phyloP scores from a whole-genome alignment of 768 basidiomycete genomes.

The Xerocomus potaroensis region DNA sequence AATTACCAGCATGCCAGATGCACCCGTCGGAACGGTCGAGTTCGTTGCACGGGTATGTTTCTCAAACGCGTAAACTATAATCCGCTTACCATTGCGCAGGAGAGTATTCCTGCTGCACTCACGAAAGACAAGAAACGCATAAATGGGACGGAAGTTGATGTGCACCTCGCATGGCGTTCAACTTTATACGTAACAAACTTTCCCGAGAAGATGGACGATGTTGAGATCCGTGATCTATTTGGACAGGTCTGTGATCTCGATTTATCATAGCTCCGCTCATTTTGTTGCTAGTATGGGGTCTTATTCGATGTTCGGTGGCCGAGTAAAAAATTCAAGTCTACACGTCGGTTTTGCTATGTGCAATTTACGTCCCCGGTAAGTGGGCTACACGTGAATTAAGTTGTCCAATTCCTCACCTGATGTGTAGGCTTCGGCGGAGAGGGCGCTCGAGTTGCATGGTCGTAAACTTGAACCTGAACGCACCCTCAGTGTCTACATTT shows the following conservation, averaged over 20 bases:
- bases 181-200: conserved; percentile 97
- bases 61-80: background rate
- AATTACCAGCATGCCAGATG: conserved; percentile 54
- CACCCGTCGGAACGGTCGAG: conserved; percentile 82
- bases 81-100: conserved; percentile 38
- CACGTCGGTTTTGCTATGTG: conserved; percentile 90
- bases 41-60: conserved; percentile 55
- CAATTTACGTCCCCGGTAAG: conserved; percentile 84
- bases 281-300: conserved; percentile 64
- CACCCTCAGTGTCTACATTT: conserved; percentile 73
- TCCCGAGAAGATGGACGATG: conserved; percentile 79
- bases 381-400: conserved; percentile 4
- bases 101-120: conserved; percentile 77
- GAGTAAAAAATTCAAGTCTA: conserved; percentile 91
- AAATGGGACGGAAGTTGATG: conserved; percentile 68
- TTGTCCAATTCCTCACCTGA: background rate
- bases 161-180: conserved; percentile 90
- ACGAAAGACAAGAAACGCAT: conserved; percentile 94
- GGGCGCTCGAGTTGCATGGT: conserved; percentile 76
- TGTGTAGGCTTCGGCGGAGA: conserved; percentile 60
- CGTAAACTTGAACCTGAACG: conserved; percentile 68
- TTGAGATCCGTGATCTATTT: conserved; percentile 70
- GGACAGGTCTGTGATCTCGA: conserved; percentile 49
- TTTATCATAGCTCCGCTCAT: background rate
- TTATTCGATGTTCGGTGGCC: conserved; percentile 98